phyloP scores from a whole-genome alignment of 179 eudicot genomes.

The Drosera spatulata region DNA sequence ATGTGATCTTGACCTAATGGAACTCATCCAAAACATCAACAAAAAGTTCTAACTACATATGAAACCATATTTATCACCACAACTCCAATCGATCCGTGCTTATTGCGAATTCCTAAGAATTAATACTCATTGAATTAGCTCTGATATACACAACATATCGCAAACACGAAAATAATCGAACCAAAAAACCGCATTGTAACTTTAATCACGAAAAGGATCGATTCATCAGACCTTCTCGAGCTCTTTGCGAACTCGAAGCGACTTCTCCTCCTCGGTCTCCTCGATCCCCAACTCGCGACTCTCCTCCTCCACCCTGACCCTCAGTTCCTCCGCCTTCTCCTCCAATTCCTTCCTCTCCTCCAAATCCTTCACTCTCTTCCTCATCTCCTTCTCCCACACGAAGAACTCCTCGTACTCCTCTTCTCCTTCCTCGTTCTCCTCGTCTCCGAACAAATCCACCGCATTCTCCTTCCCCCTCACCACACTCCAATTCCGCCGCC shows the following conservation, averaged over 20 bases:
- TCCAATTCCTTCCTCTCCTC: slow-evolving; percentile 82
- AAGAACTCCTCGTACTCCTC: slow-evolving; percentile 34
- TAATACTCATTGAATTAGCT: not conserved
- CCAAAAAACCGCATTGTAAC: too few relatives aligned
- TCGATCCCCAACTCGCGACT: slow-evolving; percentile 15
- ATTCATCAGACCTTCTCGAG: slow-evolving; percentile 50
- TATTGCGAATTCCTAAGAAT: not conserved
- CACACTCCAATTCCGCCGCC: slow-evolving; percentile 13
- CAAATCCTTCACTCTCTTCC: slow-evolving; percentile 62
- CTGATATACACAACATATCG: too few relatives aligned
- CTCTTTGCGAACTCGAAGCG: slow-evolving; percentile 68
- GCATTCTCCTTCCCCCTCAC: slow-evolving; percentile 34
- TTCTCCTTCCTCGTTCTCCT: slow-evolving; percentile 41
- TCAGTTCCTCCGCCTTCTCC: slow-evolving; percentile 71
- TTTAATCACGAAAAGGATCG: too few relatives aligned
- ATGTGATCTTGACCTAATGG: not conserved
- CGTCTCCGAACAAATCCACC: slow-evolving; percentile 56
- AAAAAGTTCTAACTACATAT: not conserved
- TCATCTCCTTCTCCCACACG: slow-evolving; percentile 77
- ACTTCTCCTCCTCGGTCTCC: slow-evolving; percentile 70
- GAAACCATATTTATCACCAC: not conserved
- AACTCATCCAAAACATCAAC: not conserved
- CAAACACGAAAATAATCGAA: too few relatives aligned
- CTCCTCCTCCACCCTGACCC: slow-evolving; percentile 23
- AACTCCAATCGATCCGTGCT: not conserved